phyloP scores from a whole-genome alignment of 108 stramenopile species.

The Nitzschia palea region DNA sequence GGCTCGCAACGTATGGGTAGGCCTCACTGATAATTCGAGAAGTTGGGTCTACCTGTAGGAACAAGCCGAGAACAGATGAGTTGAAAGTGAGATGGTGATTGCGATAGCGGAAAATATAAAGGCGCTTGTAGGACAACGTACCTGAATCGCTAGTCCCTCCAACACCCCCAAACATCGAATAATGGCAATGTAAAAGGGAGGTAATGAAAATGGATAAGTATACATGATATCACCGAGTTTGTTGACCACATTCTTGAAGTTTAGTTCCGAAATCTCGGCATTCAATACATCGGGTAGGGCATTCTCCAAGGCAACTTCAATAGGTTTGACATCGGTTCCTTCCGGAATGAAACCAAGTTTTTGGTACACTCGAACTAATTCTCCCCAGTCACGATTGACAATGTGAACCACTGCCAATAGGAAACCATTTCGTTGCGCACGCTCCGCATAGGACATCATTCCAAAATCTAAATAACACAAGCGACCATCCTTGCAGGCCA shows the following conservation, averaged over 20 bases:
- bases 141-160: slow-evolving; percentile 94
- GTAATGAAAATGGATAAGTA: slow-evolving; percentile 93
- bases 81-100: background rate
- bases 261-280: slow-evolving; percentile 90
- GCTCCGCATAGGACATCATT: slow-evolving; percentile 93
- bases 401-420: slow-evolving; percentile 95
- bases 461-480: slow-evolving; percentile 96
- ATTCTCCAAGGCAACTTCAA: slow-evolving; percentile 85
- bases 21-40: slow-evolving; percentile 89
- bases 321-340: slow-evolving; percentile 82
- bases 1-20: slow-evolving; percentile 95
- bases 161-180: slow-evolving; percentile 96
- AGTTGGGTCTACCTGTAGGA: slow-evolving; percentile 68
- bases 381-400: slow-evolving; percentile 94
- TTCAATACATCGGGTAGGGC: slow-evolving; percentile 94
- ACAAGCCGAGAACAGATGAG: background rate
- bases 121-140: slow-evolving; percentile 11
- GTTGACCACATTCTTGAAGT: slow-evolving; percentile 95
- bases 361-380: slow-evolving; percentile 84
- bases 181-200: slow-evolving; percentile 97
- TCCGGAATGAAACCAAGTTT: slow-evolving; percentile 92
- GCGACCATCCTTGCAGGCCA: slow-evolving; percentile 81
- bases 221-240: slow-evolving; percentile 97
- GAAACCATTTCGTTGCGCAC: slow-evolving; percentile 89
- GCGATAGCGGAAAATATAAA: background rate